Evolutionary conservation across 2,329 filamentous ascomycete species (phyloP).

Genomic region (Phoma sp.): DNA sequence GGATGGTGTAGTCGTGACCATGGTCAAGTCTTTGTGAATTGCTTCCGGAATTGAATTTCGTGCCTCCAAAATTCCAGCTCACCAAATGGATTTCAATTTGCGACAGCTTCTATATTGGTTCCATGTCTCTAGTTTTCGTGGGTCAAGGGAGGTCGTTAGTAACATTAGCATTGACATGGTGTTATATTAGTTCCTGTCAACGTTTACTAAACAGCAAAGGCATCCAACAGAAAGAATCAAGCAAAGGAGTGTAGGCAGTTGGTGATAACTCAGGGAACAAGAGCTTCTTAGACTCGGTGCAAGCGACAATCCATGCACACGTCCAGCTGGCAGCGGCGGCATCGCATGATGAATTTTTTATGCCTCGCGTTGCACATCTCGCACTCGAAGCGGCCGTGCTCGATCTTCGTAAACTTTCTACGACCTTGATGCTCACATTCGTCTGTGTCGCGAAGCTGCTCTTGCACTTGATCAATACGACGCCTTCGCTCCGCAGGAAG

Average conservation of each 20-base stretch:
- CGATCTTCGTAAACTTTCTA: no score
- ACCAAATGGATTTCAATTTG: no score
- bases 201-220: not conserved
- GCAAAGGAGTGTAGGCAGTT: not conserved
- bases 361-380: conserved; percentile 25
- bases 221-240: not conserved
- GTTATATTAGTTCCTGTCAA: not conserved
- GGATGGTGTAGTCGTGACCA: conserved; percentile 30
- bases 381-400: conserved; percentile 17
- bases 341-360: conserved; percentile 25
- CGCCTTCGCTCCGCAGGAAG: conserved; percentile 11
- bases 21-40: conserved; percentile 32
- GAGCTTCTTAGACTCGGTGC: conserved; percentile 4
- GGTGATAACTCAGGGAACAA: no score
- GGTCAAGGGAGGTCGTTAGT: no score
- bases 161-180: not conserved
- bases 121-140: no score
- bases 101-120: no score
- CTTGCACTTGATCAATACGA: conserved; percentile 15
- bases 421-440: conserved; percentile 22
- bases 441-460: conserved; percentile 20
- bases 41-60: not conserved
- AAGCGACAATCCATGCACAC: conserved; percentile 27
- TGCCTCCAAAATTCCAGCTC: no score
- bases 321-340: conserved; percentile 22